Base-by-base conservation (phyloP, 352 stramenopile genomes). In the Phytophthora kernoviae region DNA sequence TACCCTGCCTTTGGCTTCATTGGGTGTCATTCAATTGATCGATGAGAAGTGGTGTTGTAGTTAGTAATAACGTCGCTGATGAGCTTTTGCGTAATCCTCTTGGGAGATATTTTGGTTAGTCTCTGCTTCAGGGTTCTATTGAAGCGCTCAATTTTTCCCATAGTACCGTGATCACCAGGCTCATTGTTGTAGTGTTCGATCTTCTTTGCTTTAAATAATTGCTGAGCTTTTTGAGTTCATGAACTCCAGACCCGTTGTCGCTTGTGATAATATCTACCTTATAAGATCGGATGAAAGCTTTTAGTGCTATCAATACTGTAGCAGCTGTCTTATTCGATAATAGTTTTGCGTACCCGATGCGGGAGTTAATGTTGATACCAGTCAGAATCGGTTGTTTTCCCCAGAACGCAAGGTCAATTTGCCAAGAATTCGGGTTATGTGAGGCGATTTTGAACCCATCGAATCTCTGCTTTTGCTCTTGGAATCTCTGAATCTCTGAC, bases 121-220 rank as follows among this genome's bases (percentile, higher is more conserved):
- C 69, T 11, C 30, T 69, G 50, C 34, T 79, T 82, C 0, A 81
- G 0, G 0, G 65, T 78, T 59, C 65, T 26, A 62, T 71, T 80
- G 49, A 79, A 79, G 49, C 70, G 24, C 47, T 74, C 70, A 33
- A 79, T 76, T 30, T 76, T 79, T 3, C 24, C 24, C 24, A 30
- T 30, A 30, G 24, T 30, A 30, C 24, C 24, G 6, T 30, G 24
- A 48, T 80, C 71, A 18, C 62, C 71, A 26, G 46, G 41, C 27
- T 76, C 71, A 21, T 70, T 73, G 18, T 74, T 77, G 33, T 54
- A 75, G 36, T 77, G 67, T 21, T 67, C 54, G 27, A 79, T 79
- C 5, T 65, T 62, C 9, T 71, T 57, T 0, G 20, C 14, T 48
- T 70, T 67, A 10, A 76, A 52, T 18, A 52, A 75, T 17, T 27